Evolutionary conservation across 768 basidiomycete species (phyloP).

Genomic region (Inosperma sp.): DNA sequence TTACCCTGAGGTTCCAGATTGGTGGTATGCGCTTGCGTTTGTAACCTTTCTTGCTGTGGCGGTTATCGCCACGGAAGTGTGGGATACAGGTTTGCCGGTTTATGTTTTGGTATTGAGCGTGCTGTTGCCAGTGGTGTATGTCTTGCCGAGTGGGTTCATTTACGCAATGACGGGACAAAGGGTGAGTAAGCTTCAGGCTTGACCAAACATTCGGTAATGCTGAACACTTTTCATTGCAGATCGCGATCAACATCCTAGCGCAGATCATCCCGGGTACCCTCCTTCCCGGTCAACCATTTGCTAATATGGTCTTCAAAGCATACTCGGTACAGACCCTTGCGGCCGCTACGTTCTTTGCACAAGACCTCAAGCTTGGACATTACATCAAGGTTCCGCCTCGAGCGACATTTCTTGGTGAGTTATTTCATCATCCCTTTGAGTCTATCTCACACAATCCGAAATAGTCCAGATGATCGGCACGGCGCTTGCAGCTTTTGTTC

Average conservation of each 20-base stretch:
- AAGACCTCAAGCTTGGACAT: constrained; percentile 88
- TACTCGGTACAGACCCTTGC: constrained; percentile 77
- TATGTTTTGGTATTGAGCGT: constrained; percentile 76
- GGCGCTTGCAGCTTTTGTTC: constrained; percentile 65
- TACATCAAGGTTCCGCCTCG: constrained; percentile 96
- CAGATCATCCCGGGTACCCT: constrained; percentile 89
- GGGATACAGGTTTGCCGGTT: constrained; percentile 79
- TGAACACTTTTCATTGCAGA: constrained; percentile 36
- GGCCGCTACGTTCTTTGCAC: constrained; percentile 71
- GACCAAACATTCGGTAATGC: constrained; percentile 6
- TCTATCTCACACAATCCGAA: not conserved
- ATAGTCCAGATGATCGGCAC: constrained; percentile 69
- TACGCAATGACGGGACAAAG: constrained; percentile 87
- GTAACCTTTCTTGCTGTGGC: constrained; percentile 67
- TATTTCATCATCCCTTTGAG: not conserved
- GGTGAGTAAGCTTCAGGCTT: no score
- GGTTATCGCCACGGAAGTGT: constrained; percentile 73
- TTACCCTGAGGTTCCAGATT: constrained; percentile 89
- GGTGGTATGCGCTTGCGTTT: constrained; percentile 76
- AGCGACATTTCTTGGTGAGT: constrained; percentile 57
- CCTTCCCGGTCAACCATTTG: constrained; percentile 79
- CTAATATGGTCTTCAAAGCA: constrained; percentile 94
- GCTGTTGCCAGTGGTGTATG: constrained; percentile 72
- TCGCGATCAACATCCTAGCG: constrained; percentile 80
- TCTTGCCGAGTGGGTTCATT: constrained; percentile 87